A percentile compares a stretch with the other conserved stretches of the same genome.
Evolutionary conservation across 2,329 filamentous ascomycete genomes (phyloP).

Genomic region (Mollisia scopiformis): DNA sequence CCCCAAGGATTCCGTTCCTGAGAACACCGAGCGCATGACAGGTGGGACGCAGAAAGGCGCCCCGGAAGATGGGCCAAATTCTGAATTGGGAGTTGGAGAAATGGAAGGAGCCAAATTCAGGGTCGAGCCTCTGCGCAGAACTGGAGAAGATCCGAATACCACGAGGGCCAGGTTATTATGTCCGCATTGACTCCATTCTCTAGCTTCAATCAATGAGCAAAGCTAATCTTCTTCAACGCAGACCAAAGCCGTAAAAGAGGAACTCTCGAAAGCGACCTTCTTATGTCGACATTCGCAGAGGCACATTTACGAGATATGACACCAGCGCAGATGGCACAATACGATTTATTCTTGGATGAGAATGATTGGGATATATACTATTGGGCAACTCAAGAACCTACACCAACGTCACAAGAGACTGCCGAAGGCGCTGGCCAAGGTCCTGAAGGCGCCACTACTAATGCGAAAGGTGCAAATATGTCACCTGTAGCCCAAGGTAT

Average conservation of each 20-base stretch:
- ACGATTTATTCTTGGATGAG: slow-evolving; percentile 93
- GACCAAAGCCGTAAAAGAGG: slow-evolving; percentile 97
- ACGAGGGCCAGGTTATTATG: slow-evolving; percentile 85
- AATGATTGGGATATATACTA: slow-evolving; percentile 99
- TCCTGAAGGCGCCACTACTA: slow-evolving; percentile 31
- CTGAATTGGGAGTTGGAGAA: slow-evolving; percentile 78
- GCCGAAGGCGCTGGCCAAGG: slow-evolving; percentile 54
- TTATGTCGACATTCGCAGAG: slow-evolving; percentile 94
- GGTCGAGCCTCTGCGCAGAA: slow-evolving; percentile 85
- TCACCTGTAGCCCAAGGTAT: slow-evolving; percentile 32
- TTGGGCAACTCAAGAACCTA: slow-evolving; percentile 89
- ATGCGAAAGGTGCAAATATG: slow-evolving; percentile 21
- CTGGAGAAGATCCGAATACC: slow-evolving; percentile 81
- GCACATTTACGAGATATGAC: slow-evolving; percentile 76
- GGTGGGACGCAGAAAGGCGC: slow-evolving; percentile 60
- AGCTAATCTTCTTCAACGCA: slow-evolving; percentile 42
- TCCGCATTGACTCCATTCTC: slow-evolving; percentile 33
- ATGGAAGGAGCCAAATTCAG: slow-evolving; percentile 84
- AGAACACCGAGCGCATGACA: slow-evolving; percentile 67
- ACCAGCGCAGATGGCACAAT: slow-evolving; percentile 73
- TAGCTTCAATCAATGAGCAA: background rate
- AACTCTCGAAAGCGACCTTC: slow-evolving; percentile 91
- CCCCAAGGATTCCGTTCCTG: slow-evolving; percentile 61
- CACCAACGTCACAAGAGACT: slow-evolving; percentile 58
- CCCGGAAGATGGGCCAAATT: slow-evolving; percentile 49